Conservation (phyloP, 805 yeast genomes). For the Lipomyces starkeyi region DNA sequence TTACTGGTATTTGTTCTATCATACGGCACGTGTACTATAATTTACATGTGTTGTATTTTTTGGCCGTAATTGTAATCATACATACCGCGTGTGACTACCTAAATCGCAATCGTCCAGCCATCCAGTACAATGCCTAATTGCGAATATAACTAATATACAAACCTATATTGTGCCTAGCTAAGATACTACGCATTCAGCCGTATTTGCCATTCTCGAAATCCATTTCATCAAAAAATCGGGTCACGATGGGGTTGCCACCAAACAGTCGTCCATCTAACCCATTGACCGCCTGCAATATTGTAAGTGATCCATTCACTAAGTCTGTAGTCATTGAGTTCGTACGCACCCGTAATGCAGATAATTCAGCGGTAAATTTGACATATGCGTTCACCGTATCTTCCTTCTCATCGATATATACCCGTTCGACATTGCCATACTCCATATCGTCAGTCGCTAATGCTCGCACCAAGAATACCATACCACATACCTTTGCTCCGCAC, state of each 20-base stretch:
- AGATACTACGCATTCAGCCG: not conserved
- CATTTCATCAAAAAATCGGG: constrained; percentile 24
- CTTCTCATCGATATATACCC: constrained; percentile 28
- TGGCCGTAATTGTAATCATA: not conserved
- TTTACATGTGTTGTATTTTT: not conserved
- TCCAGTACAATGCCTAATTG: not conserved
- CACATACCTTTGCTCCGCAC: constrained; percentile 29
- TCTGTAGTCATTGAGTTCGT: not conserved
- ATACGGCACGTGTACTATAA: not conserved
- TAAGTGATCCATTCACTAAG: not conserved
- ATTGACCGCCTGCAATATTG: constrained; percentile 28
- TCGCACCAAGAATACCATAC: not conserved
- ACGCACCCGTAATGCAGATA: constrained; percentile 35
- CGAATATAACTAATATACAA: not conserved
- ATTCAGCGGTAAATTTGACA: constrained; percentile 33
- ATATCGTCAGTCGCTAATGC: not conserved
- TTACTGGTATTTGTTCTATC: constrained; percentile 8
- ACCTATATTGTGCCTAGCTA: not conserved
- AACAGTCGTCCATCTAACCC: constrained; percentile 30
- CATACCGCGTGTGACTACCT: no score
- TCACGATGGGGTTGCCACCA: constrained; percentile 15
- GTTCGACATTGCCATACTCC: constrained; percentile 36
- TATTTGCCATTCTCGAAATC: constrained; percentile 27
- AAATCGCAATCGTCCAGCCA: not conserved
- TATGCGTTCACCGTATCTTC: constrained; percentile 17